Percentiles rank a stretch among this genome's conserved stretches.
Evolutionary conservation across 208 protist genomes (phyloP).

Genomic region (Wallacemonas rigidus): DNA sequence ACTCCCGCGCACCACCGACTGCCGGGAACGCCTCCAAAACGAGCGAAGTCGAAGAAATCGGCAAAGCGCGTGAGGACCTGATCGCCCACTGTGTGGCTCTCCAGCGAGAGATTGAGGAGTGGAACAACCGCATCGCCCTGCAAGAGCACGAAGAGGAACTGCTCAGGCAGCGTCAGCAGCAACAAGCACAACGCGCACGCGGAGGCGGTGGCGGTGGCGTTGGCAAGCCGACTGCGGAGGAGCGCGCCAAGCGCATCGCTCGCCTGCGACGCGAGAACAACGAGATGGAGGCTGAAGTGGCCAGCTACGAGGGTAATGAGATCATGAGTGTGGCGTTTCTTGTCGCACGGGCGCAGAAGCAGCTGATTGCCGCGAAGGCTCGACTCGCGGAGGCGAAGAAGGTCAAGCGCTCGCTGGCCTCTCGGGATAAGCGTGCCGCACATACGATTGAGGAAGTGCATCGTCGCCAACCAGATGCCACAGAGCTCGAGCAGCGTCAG

Average conservation of each 20-base stretch:
- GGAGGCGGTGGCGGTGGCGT: no score
- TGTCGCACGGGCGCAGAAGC: conserved; percentile 42
- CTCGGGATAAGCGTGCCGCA: conserved; percentile 62
- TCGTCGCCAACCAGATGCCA: conserved; percentile 31
- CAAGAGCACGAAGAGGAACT: conserved; percentile 11
- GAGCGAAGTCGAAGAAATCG: neutral
- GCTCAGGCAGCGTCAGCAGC: conserved; percentile 12
- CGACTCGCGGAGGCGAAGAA: conserved; percentile 45
- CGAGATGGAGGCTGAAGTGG: conserved; percentile 31
- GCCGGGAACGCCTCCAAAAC: neutral
- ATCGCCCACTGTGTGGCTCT: conserved; percentile 33
- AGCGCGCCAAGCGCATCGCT: conserved; percentile 21
- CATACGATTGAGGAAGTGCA: conserved; percentile 64
- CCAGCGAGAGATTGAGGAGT: conserved; percentile 28
- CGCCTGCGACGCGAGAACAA: conserved; percentile 36
- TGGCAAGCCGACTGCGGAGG: neutral
- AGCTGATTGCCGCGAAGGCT: conserved; percentile 42
- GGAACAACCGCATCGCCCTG: conserved; percentile 33
- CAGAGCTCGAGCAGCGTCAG: conserved; percentile 53
- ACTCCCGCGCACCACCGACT: neutral
- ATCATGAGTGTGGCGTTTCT: conserved; percentile 36
- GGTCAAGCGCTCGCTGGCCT: conserved; percentile 39
- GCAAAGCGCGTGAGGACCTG: conserved; percentile 27
- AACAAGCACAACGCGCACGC: conserved; percentile 2
- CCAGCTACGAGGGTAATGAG: conserved; percentile 34